Percentiles rank a stretch among this genome's conserved stretches.
Evolutionary conservation across 106 monocot species (phyloP).

Genomic region (Dioscorea zingiberensis): DNA sequence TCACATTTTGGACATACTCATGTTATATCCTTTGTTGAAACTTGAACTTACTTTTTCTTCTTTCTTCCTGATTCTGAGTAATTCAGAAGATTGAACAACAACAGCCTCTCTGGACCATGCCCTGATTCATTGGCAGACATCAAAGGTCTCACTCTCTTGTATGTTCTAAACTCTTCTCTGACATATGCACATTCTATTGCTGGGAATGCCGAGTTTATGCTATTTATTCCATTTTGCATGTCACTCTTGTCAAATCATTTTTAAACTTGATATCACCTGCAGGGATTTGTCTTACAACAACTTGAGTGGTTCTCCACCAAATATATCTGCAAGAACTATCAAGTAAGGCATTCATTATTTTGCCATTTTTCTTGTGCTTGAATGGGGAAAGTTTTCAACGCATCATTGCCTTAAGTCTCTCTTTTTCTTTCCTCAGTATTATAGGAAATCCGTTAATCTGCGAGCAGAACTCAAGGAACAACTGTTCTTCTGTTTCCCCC

Average conservation of each 20-base stretch:
- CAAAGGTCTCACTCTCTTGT: constrained; percentile 86
- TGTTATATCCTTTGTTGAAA: no score
- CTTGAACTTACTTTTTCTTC: not conserved
- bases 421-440: constrained; percentile 41
- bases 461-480: constrained; percentile 39
- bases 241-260: not conserved
- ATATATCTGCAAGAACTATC: constrained; percentile 75
- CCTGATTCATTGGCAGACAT: constrained; percentile 83
- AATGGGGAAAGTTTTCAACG: no score
- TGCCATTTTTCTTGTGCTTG: no score
- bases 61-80: constrained; percentile 14
- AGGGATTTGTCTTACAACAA: constrained; percentile 97
- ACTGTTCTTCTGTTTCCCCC: constrained; percentile 72
- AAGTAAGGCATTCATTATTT: constrained; percentile 35
- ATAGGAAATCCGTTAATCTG: constrained; percentile 90
- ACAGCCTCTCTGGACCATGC: constrained; percentile 75
- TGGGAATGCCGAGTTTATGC: not conserved
- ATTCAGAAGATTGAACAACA: constrained; percentile 74
- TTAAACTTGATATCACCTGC: constrained; percentile 4
- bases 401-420: no score
- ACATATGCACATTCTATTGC: not conserved
- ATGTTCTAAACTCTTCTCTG: constrained; percentile 17
- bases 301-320: constrained; percentile 71
- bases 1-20: no score
- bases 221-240: not conserved